Base-by-base conservation (phyloP, 371 early-diverging fungal genomes). In the Saksenaea vasiformis region DNA sequence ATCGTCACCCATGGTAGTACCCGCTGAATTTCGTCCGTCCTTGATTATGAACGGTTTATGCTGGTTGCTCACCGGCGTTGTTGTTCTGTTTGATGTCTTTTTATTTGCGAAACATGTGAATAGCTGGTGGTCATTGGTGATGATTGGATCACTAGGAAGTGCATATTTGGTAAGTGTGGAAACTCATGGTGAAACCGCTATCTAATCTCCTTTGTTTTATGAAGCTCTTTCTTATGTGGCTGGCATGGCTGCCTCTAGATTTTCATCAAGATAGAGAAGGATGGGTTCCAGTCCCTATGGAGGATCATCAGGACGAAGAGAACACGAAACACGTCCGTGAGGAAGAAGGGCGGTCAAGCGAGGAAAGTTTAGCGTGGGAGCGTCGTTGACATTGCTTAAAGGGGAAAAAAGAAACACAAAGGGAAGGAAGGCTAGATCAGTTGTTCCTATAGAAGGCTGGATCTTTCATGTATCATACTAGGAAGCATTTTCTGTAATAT, bases 31-130 rank as follows among this genome's bases (percentile, higher is more conserved):
- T 64, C 70, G 64, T 54, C 74, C 75, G 43, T 72, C 74, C 2
- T 51, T 64, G 27, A 14, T 64, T 15, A 61, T 75, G 8, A 67
- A 65, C 14, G 35, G 61, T 1, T 65, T 66, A 13, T 77, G 73
- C 9, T 73, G 72, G 44, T 56, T 36, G 2, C 66, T 85, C 39
- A 75, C 77, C 0, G 35, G 68, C 10, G 67, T 84, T n/a, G 80
- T 84, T 31, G 71, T 82, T 56, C 61, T 69, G 17, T 76, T 85
- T 39, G 82, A 85, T 56, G 75, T 83, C 0, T 84, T 76, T 53
- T 72, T 85, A 57, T 74, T 80, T 14, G 68, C 72, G n/a, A 71
- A 76, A 35, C 77, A 80, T 54, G 73, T 65, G 1, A 65, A 60
- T 15, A 55, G 56, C 22, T 26, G 64, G 31, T 31, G 56, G 14